These are phyloP conservation scores for Phytophthora cryptogea DNA, from an alignment of 352 stramenopile species.

Conservation along the genomic window DNA sequence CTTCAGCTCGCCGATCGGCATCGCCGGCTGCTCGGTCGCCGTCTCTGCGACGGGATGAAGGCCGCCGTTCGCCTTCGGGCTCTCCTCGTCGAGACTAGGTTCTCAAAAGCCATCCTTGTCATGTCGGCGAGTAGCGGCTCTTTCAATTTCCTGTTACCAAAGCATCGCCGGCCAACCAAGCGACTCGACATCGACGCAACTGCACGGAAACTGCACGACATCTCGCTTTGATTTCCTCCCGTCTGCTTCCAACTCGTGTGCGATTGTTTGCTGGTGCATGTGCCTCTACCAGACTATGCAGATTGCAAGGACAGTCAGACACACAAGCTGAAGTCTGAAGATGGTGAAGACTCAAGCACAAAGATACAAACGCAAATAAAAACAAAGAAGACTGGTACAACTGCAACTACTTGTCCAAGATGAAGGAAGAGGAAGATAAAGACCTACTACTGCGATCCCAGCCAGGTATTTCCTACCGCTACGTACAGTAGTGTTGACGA, in stretches of 20 bases:
- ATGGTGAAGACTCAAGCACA: constrained; percentile 40
- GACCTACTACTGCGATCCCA: constrained; percentile 2
- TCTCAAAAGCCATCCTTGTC: constrained; percentile 11
- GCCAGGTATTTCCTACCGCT: neutral
- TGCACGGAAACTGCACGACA: constrained; percentile 31
- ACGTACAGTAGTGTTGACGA: neutral
- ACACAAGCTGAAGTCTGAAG: constrained; percentile 33
- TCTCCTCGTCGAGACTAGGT: constrained; percentile 55
- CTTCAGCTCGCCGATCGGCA: constrained; percentile 33
- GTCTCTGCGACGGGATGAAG: constrained; percentile 44
- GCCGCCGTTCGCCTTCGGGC: constrained; percentile 58
- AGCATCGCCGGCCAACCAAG: constrained; percentile 13
- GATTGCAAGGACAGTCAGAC: constrained; percentile 23
- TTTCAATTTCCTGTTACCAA: constrained; percentile 13
- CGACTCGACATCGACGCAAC: constrained; percentile 18
- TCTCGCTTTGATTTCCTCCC: constrained; percentile 23
- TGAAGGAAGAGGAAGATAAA: constrained; percentile 32
- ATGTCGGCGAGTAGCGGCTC: constrained; percentile 10
- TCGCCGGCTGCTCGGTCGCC: constrained; percentile 51
- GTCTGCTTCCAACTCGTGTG: constrained; percentile 18
- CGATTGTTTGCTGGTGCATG: constrained; percentile 29
- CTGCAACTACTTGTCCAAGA: constrained; percentile 43
- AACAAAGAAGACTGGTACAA: constrained; percentile 40
- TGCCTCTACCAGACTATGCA: constrained; percentile 27
- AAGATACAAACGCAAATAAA: constrained; percentile 50